Conservation (phyloP, 2,329 filamentous ascomycete species). For the Claviceps arundinis region DNA sequence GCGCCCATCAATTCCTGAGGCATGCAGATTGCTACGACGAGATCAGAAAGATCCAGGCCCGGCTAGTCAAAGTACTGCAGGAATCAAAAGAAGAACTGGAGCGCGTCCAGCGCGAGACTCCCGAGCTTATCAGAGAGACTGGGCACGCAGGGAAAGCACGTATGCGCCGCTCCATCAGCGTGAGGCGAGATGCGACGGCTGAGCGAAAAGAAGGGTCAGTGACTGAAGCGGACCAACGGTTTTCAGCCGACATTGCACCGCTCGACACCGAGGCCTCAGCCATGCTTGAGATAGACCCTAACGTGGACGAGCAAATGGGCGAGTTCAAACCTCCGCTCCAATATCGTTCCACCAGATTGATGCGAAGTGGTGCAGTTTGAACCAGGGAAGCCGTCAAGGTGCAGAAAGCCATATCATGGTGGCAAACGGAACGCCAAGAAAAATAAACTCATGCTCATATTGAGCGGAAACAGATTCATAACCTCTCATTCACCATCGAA, state of each 20-base stretch:
- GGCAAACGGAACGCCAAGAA: background rate
- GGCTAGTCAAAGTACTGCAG: slow-evolving; percentile 49
- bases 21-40: slow-evolving; percentile 75
- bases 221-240: slow-evolving; percentile 12
- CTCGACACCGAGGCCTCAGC: slow-evolving; percentile 9
- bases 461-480: too few relatives aligned
- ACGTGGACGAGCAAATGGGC: slow-evolving; percentile 27
- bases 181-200: slow-evolving; percentile 31
- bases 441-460: too few relatives aligned
- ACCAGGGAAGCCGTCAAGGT: too few relatives aligned
- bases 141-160: slow-evolving; percentile 29
- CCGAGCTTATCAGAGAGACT: slow-evolving; percentile 26
- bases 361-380: slow-evolving; percentile 18
- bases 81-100: slow-evolving; percentile 47
- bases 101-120: slow-evolving; percentile 39
- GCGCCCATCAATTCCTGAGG: slow-evolving; percentile 79
- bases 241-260: slow-evolving; percentile 11
- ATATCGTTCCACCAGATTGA: slow-evolving; percentile 28
- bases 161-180: slow-evolving; percentile 38
- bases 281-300: slow-evolving; percentile 20
- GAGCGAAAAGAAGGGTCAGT: slow-evolving; percentile 16
- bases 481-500: background rate
- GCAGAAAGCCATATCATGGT: too few relatives aligned
- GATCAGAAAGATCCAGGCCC: slow-evolving; percentile 53
- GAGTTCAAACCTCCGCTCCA: slow-evolving; percentile 25